phyloP scores from a whole-genome alignment of 2,329 filamentous ascomycete genomes.

The Pyrenophora teres region DNA sequence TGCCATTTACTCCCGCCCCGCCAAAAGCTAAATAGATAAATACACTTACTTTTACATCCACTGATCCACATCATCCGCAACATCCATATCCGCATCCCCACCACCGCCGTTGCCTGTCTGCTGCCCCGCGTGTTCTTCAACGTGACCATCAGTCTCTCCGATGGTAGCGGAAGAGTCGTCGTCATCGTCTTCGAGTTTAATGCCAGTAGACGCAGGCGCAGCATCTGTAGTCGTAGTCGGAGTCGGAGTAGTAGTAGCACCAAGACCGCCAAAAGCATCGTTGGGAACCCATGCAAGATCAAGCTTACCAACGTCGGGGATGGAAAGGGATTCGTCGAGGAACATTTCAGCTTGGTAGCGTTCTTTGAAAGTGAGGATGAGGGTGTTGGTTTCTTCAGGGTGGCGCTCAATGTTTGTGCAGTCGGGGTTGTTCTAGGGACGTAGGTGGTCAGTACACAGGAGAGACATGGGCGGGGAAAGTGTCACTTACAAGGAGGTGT shows the following conservation, averaged over 20 bases:
- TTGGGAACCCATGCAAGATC: constrained; percentile 68
- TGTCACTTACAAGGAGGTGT: constrained; percentile 60
- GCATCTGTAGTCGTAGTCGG: neutral
- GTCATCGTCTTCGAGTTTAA: constrained; percentile 5
- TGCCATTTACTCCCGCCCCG: too few species aligned
- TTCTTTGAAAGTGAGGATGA: constrained; percentile 51
- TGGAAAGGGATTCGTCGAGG: constrained; percentile 59
- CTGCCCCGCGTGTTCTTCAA: constrained; percentile 11
- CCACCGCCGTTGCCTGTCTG: neutral
- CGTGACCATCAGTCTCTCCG: constrained; percentile 12
- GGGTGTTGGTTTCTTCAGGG: constrained; percentile 44
- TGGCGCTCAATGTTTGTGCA: constrained; percentile 47
- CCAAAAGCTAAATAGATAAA: too few species aligned
- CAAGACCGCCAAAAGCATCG: constrained; percentile 23
- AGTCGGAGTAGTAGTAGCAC: constrained; percentile 3
- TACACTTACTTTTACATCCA: constrained; percentile 25
- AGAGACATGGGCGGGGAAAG: too few species aligned
- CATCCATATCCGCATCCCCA: constrained; percentile 37
- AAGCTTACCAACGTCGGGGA: constrained; percentile 68
- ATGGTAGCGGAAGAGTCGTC: constrained; percentile 21
- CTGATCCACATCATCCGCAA: constrained; percentile 43
- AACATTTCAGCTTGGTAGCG: constrained; percentile 69
- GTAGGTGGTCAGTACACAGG: constrained; percentile 4
- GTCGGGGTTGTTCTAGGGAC: constrained; percentile 42
- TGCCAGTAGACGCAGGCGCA: neutral